Percentiles rank a stretch among this genome's conserved stretches.
Conservation (phyloP, 2,329 filamentous ascomycete species). For the Lasiodiplodia citricola region DNA sequence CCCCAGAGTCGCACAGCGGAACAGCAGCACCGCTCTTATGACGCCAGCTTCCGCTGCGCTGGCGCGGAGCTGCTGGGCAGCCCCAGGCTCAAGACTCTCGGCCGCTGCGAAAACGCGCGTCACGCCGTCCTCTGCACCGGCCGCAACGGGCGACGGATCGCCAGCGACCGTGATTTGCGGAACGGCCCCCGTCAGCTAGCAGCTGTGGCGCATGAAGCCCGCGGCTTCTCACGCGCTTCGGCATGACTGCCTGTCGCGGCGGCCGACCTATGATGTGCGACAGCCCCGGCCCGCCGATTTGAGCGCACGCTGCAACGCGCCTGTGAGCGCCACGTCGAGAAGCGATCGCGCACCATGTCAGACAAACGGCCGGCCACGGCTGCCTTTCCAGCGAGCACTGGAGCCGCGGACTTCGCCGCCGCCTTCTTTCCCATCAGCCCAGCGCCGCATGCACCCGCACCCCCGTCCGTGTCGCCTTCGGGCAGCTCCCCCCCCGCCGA, state of each 20-base stretch:
- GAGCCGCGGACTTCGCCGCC: slow-evolving; percentile 22
- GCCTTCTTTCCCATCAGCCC: background rate
- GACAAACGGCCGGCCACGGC: slow-evolving; percentile 16
- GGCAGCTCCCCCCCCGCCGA: slow-evolving; percentile 3
- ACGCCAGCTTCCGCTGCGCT: slow-evolving; percentile 22
- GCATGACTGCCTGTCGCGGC: slow-evolving; percentile 32
- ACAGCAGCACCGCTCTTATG: slow-evolving; percentile 24
- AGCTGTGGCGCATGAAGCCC: slow-evolving; percentile 30
- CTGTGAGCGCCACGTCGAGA: slow-evolving; percentile 23
- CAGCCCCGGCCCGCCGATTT: slow-evolving; percentile 32
- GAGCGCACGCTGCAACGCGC: slow-evolving; percentile 30
- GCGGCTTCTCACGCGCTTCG: slow-evolving; percentile 26
- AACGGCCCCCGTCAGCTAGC: slow-evolving; percentile 29
- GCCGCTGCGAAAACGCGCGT: slow-evolving; percentile 20
- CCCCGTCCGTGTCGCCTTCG: slow-evolving; percentile 3
- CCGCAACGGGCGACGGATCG: slow-evolving; percentile 21
- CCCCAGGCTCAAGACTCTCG: slow-evolving; percentile 21
- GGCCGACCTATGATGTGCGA: slow-evolving; percentile 35
- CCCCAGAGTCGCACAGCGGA: slow-evolving; percentile 20
- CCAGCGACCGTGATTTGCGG: slow-evolving; percentile 16
- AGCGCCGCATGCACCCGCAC: slow-evolving; percentile 4
- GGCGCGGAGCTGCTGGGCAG: slow-evolving; percentile 18
- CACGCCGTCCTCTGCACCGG: slow-evolving; percentile 16
- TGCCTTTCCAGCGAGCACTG: slow-evolving; percentile 8
- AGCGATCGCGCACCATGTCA: slow-evolving; percentile 23